Conservation (phyloP, 176 grass and related monocot species). For the Thalia dealbata region DNA sequence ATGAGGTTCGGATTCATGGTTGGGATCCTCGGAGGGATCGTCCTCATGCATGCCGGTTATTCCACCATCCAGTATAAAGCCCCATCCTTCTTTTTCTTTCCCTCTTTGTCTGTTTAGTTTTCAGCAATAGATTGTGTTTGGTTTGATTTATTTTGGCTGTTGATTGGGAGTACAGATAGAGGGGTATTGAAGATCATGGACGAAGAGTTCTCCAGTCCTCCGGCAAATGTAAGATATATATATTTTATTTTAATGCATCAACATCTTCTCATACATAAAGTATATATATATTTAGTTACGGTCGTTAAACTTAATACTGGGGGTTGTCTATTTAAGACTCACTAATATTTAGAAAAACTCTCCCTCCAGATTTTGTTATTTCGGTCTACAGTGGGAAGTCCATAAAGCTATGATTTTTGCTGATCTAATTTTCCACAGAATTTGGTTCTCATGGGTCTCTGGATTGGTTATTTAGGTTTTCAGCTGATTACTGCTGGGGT, state of each 20-base stretch:
- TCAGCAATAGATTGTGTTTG: not conserved
- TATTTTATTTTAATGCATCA: too few relatives aligned
- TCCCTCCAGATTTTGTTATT: not conserved
- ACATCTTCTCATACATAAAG: too few relatives aligned
- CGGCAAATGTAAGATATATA: conserved; percentile 45
- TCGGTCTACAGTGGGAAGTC: not conserved
- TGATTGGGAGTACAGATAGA: conserved; percentile 39
- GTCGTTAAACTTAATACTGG: too few relatives aligned
- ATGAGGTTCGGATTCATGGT: too few relatives aligned
- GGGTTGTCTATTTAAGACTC: too few relatives aligned
- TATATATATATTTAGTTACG: too few relatives aligned
- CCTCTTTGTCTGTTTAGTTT: not conserved
- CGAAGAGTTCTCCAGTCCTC: conserved; percentile 66
- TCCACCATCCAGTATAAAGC: conserved; percentile 78
- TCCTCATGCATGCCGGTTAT: too few relatives aligned
- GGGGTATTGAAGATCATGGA: conserved; percentile 82
- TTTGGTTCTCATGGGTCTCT: not conserved
- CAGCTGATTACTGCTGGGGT: conserved; percentile 60
- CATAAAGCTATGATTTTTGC: not conserved
- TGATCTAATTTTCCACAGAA: not conserved
- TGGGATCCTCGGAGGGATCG: too few relatives aligned
- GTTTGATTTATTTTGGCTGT: not conserved
- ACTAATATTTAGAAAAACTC: too few relatives aligned
- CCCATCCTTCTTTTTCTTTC: not conserved
- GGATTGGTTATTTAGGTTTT: conserved; percentile 46